Conservation (phyloP, 2,329 filamentous ascomycete genomes). For the Penicillium sp. region DNA sequence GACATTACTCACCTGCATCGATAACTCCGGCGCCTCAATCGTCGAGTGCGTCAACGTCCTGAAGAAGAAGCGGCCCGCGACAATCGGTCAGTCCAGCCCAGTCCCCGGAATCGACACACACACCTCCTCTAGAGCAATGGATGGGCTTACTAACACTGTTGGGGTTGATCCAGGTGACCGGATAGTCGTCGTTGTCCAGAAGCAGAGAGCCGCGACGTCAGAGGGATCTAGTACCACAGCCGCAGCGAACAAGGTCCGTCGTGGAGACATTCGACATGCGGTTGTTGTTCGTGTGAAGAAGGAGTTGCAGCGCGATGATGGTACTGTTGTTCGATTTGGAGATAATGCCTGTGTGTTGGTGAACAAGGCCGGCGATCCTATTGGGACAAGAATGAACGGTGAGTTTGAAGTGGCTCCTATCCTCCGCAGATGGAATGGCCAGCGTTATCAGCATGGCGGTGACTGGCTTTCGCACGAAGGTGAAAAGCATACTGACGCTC, state of each 20-base stretch:
- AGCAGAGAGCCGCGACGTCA: slow-evolving; percentile 77
- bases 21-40: slow-evolving; percentile 96
- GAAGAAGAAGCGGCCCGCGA: slow-evolving; percentile 81
- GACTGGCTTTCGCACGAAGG: neutral
- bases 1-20: slow-evolving; percentile 99
- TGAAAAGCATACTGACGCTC: slow-evolving; percentile 25
- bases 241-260: slow-evolving; percentile 88
- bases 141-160: slow-evolving; percentile 1
- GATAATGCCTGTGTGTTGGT: slow-evolving; percentile 98
- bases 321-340: slow-evolving; percentile 88
- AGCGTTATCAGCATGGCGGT: neutral
- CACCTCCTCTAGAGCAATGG: no score
- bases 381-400: slow-evolving; percentile 88
- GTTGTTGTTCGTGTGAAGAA: slow-evolving; percentile 92
- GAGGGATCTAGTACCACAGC: slow-evolving; percentile 74
- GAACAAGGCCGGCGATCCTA: slow-evolving; percentile 94
- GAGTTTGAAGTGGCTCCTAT: slow-evolving; percentile 25
- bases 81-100: slow-evolving; percentile 70
- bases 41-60: slow-evolving; percentile 95
- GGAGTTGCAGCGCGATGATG: slow-evolving; percentile 83
- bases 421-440: neutral
- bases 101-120: no score
- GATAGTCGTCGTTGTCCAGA: slow-evolving; percentile 96
- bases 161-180: slow-evolving; percentile 71
- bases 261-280: slow-evolving; percentile 94